These are phyloP conservation scores for Neolentinus lepideus DNA, from an alignment of 1,284 basidiomycete genomes.

Conservation along the genomic window DNA sequence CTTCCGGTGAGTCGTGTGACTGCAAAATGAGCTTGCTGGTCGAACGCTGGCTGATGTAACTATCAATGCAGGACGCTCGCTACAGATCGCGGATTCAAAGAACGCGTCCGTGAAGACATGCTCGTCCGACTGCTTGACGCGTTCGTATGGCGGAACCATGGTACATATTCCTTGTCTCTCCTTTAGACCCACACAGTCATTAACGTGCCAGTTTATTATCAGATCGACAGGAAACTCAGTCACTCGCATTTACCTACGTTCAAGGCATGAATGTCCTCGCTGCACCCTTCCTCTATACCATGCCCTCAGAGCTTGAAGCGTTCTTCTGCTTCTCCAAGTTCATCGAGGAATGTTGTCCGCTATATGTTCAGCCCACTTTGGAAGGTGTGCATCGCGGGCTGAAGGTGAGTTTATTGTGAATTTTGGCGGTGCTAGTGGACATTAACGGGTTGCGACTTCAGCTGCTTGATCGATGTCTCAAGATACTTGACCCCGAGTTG, in stretches of 20 bases:
- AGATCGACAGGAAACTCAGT: slow-evolving; percentile 69
- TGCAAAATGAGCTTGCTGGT: background rate
- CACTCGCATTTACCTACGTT: slow-evolving; percentile 86
- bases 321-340: slow-evolving; percentile 95
- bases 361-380: slow-evolving; percentile 93
- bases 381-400: slow-evolving; percentile 92
- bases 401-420: slow-evolving; percentile 49
- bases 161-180: slow-evolving; percentile 28
- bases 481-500: slow-evolving; percentile 85
- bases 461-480: slow-evolving; percentile 88
- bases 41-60: slow-evolving; percentile 2
- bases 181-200: slow-evolving; percentile 3
- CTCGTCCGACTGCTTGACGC: slow-evolving; percentile 93
- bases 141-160: slow-evolving; percentile 92
- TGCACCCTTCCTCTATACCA: slow-evolving; percentile 93
- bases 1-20: slow-evolving; percentile 45
- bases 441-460: slow-evolving; percentile 21
- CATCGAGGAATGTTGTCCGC: slow-evolving; percentile 88
- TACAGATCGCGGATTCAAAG: slow-evolving; percentile 92
- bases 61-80: slow-evolving; percentile 73
- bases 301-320: slow-evolving; percentile 94
- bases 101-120: slow-evolving; percentile 93
- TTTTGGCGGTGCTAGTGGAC: background rate
- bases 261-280: slow-evolving; percentile 99
- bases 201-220: slow-evolving; percentile 1